phyloP scores from a whole-genome alignment of 1,139 yeast genomes.

The Nakaseomyces glabratus region DNA sequence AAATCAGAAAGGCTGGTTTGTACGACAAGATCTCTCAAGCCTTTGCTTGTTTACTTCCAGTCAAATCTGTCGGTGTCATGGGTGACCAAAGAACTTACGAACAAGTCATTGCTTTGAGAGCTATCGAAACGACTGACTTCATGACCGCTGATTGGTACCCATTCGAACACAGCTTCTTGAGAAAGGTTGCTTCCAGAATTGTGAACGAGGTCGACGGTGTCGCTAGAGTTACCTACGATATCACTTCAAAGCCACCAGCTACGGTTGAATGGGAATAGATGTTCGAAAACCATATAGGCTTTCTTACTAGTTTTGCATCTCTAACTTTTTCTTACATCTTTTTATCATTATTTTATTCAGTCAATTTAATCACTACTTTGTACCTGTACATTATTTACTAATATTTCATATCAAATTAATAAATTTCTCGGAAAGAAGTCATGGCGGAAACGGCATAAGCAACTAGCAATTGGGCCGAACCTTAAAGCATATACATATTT shows the following conservation, averaged over 20 bases:
- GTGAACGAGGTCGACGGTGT: slow-evolving; percentile 98
- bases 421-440: too few relatives aligned
- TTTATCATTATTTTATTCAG: slow-evolving; percentile 3
- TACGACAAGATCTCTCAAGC: slow-evolving; percentile 94
- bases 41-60: slow-evolving; percentile 93
- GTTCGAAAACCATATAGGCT: neutral
- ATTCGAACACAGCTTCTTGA: slow-evolving; percentile 86
- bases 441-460: too few relatives aligned
- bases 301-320: too few relatives aligned
- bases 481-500: too few relatives aligned
- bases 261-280: slow-evolving; percentile 96
- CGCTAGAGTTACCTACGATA: slow-evolving; percentile 97
- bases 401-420: too few relatives aligned
- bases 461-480: too few relatives aligned
- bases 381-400: slow-evolving; percentile 5
- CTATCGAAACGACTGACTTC: slow-evolving; percentile 94
- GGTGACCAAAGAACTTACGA: slow-evolving; percentile 99
- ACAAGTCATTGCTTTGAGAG: slow-evolving; percentile 97
- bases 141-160: slow-evolving; percentile 99
- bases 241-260: slow-evolving; percentile 98
- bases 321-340: too few relatives aligned
- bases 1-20: slow-evolving; percentile 85
- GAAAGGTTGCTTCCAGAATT: slow-evolving; percentile 88
- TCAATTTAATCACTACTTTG: slow-evolving; percentile 2
- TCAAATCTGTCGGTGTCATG: slow-evolving; percentile 98